Conservation (phyloP, 768 basidiomycete species). For the Hygrocybe punicea region DNA sequence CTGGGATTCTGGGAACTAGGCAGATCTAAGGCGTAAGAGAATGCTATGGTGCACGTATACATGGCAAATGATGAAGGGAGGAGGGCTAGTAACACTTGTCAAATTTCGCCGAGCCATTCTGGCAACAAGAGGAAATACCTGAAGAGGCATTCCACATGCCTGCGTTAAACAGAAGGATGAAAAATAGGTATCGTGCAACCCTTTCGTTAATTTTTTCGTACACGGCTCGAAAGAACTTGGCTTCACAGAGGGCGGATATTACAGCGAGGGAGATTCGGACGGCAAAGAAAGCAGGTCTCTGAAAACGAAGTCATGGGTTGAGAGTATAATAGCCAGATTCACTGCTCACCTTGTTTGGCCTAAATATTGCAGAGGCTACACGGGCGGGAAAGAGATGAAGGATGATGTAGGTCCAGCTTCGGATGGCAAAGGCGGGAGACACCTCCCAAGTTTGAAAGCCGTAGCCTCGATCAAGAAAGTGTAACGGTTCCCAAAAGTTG, state of each 20-base stretch:
- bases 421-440: slow-evolving; percentile 83
- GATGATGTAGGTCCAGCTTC: slow-evolving; percentile 92
- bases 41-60: slow-evolving; percentile 81
- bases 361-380: slow-evolving; percentile 48
- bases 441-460: slow-evolving; percentile 99
- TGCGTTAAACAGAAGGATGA: slow-evolving; percentile 78
- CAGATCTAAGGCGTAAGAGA: slow-evolving; percentile 62
- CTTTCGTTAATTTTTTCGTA: slow-evolving; percentile 80
- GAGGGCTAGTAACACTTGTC: slow-evolving; percentile 58
- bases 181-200: slow-evolving; percentile 90
- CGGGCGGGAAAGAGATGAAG: slow-evolving; percentile 71
- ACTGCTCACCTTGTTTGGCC: slow-evolving; percentile 66
- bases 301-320: slow-evolving; percentile 2
- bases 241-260: slow-evolving; percentile 75
- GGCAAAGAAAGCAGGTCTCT: slow-evolving; percentile 89
- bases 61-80: slow-evolving; percentile 94
- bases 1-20: slow-evolving; percentile 49
- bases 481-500: slow-evolving; percentile 99
- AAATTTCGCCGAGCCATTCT: slow-evolving; percentile 9
- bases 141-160: slow-evolving; percentile 94
- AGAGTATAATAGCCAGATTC: background rate
- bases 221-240: slow-evolving; percentile 75
- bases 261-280: slow-evolving; percentile 76
- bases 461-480: slow-evolving; percentile 79
- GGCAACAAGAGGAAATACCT: slow-evolving; percentile 40